Evolutionary conservation across 2,329 filamentous ascomycete species (phyloP).

Genomic region (Ascochyta clinopodiicola): DNA sequence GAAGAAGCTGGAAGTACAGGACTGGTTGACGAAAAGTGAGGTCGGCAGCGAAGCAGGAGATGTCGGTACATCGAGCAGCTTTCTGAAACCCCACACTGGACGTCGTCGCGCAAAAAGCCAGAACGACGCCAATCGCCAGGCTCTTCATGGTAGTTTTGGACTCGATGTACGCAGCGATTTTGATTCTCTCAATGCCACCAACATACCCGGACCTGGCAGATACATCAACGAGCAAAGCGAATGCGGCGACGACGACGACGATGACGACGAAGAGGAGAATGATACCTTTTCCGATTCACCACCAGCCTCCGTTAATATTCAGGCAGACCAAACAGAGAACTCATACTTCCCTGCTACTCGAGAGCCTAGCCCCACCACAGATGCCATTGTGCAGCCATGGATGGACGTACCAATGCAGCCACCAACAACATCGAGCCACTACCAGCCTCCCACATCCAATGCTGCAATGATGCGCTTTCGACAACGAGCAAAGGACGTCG

Average conservation of each 20-base stretch:
- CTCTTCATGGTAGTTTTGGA: conserved; percentile 30
- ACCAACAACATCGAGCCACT: conserved; percentile 41
- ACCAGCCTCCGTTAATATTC: conserved; percentile 42
- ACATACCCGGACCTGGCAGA: conserved; percentile 60
- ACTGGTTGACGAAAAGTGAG: conserved; percentile 58
- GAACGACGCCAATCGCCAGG: conserved; percentile 46
- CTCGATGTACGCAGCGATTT: conserved; percentile 43
- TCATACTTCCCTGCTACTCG: conserved; percentile 41
- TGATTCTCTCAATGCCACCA: conserved; percentile 44
- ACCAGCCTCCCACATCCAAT: conserved; percentile 61
- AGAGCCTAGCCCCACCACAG: conserved; percentile 28
- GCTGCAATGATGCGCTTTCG: conserved; percentile 62
- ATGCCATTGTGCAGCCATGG: conserved; percentile 54
- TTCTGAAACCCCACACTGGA: conserved; percentile 36
- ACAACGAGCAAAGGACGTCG: conserved; percentile 58
- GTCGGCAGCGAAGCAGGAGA: conserved; percentile 57
- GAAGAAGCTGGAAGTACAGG: conserved; percentile 60
- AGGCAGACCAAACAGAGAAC: conserved; percentile 31
- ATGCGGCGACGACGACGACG: conserved; percentile 45
- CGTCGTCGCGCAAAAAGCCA: conserved; percentile 58
- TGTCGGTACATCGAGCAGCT: conserved; percentile 35
- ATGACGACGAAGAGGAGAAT: conserved; percentile 34
- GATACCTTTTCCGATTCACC: conserved; percentile 30
- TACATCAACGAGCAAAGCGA: conserved; percentile 50
- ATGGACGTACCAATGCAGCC: conserved; percentile 52